Evolutionary conservation across 164 flowering plant genomes (phyloP), one percentile per base, ranked within the genome.

Genomic region (Brasenia schreberi): DNA sequence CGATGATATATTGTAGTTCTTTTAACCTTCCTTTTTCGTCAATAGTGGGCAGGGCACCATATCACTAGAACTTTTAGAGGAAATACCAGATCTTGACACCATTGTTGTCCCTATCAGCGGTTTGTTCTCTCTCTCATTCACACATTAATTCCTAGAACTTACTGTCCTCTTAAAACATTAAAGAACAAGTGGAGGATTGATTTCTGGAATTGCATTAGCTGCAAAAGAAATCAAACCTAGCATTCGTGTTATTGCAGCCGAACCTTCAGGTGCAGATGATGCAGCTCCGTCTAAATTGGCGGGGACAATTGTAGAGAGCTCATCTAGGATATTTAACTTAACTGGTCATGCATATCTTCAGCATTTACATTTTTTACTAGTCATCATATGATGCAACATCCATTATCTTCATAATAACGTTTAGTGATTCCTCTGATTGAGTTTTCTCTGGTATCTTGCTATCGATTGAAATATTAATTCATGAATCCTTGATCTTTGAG

Each of bases 261-360:
- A 93, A 73, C 97, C 98, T 5, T 82, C 45, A 65, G 94, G 98
- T 61, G 98, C 98, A 64, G 78, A 93, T 79, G 97, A 93, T 86
- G 97, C 94, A 44, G 87, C 89, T 69, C 84, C 63, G 65, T 93
- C 98, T n/a, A 90, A 88, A 77, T 82, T 77, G 63, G 87, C 92
- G 44, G 96, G 92, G 17, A 73, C 64, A 67, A 85, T 90, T 68
- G 67, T 90, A 42, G 64, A 86, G 94, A 76, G 98, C 98, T 75
- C 79, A 66, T 76, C 90, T 90, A 62, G 94, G 96, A 70, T 81
- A 82, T 75, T 80, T 84, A 33, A 90, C 96, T 42, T 93, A 23
- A 23, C 27, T 23, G 27, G 27, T 23, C 27, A 2, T 23, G 27
- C 43, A 56, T 2, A 23, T 23, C 27, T 23, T 23, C 2, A 2